phyloP scores from a whole-genome alignment of 1,284 basidiomycete species.

The Boletellus deceptivus region DNA sequence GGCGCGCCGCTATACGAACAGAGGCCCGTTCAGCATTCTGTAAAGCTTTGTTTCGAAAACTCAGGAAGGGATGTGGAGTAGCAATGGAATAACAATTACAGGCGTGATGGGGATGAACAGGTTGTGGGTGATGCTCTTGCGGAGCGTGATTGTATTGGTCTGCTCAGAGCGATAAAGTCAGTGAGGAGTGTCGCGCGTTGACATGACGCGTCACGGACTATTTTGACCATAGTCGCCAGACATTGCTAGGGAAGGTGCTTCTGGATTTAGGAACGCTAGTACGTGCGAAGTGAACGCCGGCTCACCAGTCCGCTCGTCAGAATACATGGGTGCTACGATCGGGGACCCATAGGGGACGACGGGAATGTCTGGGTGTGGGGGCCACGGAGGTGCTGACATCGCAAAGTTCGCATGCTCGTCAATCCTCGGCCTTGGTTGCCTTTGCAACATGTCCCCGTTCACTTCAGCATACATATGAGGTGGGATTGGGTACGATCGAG shows the following conservation, averaged over 20 bases:
- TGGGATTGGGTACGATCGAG: constrained; percentile 36
- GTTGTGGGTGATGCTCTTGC: constrained; percentile 34
- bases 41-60: constrained; percentile 37
- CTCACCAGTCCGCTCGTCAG: constrained; percentile 47
- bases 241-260: constrained; percentile 27
- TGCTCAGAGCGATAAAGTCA: constrained; percentile 17
- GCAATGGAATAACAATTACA: constrained; percentile 31
- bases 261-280: constrained; percentile 15
- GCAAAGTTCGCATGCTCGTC: constrained; percentile 30
- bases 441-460: constrained; percentile 32
- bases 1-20: constrained; percentile 55
- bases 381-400: constrained; percentile 27
- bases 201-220: constrained; percentile 28
- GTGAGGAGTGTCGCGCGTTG: constrained; percentile 3
- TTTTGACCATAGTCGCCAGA: constrained; percentile 30
- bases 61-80: constrained; percentile 19
- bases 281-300: constrained; percentile 7
- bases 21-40: constrained; percentile 53
- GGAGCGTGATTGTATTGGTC: constrained; percentile 29
- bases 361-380: constrained; percentile 28
- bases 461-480: constrained; percentile 36
- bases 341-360: constrained; percentile 37
- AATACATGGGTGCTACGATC: constrained; percentile 41
- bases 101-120: constrained; percentile 30
- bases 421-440: constrained; percentile 29